These are phyloP conservation scores for Pisolithus tinctorius DNA, from an alignment of 768 basidiomycete genomes.

Conservation along the genomic window DNA sequence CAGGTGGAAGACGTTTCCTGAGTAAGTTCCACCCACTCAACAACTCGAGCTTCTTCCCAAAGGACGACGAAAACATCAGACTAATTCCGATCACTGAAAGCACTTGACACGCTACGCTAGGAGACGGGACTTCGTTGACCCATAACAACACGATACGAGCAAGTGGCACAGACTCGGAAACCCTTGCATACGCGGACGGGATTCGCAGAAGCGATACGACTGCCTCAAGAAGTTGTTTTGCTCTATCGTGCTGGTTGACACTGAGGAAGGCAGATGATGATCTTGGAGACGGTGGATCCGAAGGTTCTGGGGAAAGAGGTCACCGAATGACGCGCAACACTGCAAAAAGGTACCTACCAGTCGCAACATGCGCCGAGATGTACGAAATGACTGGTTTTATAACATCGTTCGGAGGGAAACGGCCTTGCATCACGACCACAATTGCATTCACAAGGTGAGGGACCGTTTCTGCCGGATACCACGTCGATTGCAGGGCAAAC, in stretches of 20 bases:
- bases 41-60: constrained; percentile 76
- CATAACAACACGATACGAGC: constrained; percentile 75
- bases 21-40: constrained; percentile 80
- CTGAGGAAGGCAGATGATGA: constrained; percentile 5
- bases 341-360: constrained; percentile 36
- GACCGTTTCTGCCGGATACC: constrained; percentile 52
- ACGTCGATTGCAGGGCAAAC: constrained; percentile 75
- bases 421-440: constrained; percentile 50
- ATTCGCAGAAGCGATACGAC: constrained; percentile 57
- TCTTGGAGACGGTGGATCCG: constrained; percentile 7
- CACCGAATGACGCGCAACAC: not conserved
- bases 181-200: constrained; percentile 56
- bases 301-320: not conserved
- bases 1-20: constrained; percentile 55
- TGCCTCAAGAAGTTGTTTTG: constrained; percentile 59
- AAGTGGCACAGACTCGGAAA: constrained; percentile 67
- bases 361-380: constrained; percentile 72
- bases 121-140: constrained; percentile 68
- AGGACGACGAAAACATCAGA: constrained; percentile 49
- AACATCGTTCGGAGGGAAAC: constrained; percentile 65
- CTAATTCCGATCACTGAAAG: constrained; percentile 54
- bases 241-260: constrained; percentile 42
- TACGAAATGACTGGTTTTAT: constrained; percentile 87
- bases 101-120: constrained; percentile 50
- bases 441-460: constrained; percentile 53